Evolutionary conservation across 306 rosid genomes (phyloP).

Genomic region (Prunus persica): DNA sequence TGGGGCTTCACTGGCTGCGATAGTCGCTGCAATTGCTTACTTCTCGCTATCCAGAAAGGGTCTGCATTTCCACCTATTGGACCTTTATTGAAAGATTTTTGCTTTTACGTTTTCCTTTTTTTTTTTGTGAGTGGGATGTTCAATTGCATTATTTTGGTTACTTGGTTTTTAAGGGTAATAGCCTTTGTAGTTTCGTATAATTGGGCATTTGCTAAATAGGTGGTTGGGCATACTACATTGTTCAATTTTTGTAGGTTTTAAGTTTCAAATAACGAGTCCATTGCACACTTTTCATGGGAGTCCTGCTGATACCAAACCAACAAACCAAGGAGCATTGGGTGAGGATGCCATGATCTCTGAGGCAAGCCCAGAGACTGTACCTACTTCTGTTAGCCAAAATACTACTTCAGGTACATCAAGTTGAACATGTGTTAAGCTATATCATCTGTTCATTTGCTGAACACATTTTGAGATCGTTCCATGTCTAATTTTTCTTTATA

Average conservation of each 20-base stretch:
- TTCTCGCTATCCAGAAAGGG: slow-evolving; percentile 58
- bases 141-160: background rate
- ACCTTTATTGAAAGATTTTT: background rate
- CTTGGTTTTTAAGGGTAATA: background rate
- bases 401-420: slow-evolving; percentile 38
- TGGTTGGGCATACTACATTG: slow-evolving; percentile 1
- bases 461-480: background rate
- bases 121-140: background rate
- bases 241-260: slow-evolving; percentile 40
- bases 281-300: slow-evolving; percentile 42
- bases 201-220: background rate
- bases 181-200: background rate
- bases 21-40: slow-evolving; percentile 48
- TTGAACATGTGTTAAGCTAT: background rate
- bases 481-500: background rate
- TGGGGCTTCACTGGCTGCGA: slow-evolving; percentile 56
- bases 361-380: slow-evolving; percentile 26
- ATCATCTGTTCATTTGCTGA: background rate
- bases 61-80: slow-evolving; percentile 19
- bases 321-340: slow-evolving; percentile 20
- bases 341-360: slow-evolving; percentile 29
- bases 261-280: slow-evolving; percentile 46
- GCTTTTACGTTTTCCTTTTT: background rate
- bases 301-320: slow-evolving; percentile 20
- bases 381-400: slow-evolving; percentile 17